These are phyloP conservation scores for Clitoria ternatea DNA, from an alignment of 306 rosid genomes.

Conservation along the genomic window DNA sequence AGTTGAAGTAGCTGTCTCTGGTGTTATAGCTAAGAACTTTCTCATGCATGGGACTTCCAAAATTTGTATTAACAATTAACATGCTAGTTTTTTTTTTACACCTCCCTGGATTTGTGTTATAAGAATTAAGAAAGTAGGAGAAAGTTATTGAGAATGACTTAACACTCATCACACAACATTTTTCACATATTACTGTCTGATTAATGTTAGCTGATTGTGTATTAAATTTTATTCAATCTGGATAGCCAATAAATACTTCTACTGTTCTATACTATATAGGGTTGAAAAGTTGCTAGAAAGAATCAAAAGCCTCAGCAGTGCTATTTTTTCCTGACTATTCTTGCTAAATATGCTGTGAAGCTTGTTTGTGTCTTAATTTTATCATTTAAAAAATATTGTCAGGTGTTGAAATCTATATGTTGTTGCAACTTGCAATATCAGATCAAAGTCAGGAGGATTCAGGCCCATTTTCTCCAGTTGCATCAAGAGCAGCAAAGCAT, in stretches of 20 bases:
- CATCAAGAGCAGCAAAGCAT: slow-evolving; percentile 84
- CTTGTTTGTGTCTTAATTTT: slow-evolving; percentile 8
- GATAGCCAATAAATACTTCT: background rate
- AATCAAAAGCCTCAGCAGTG: background rate
- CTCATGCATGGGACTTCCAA: slow-evolving; percentile 14
- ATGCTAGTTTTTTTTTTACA: background rate
- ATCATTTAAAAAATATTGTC: slow-evolving; percentile 21
- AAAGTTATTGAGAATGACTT: background rate
- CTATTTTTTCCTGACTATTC: slow-evolving; percentile 5
- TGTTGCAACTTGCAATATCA: slow-evolving; percentile 47
- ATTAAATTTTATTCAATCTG: slow-evolving; percentile 14
- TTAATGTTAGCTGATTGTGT: background rate
- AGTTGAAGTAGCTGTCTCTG: slow-evolving; percentile 99
- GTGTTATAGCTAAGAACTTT: slow-evolving; percentile 65
- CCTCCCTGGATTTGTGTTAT: background rate
- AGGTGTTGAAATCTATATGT: slow-evolving; percentile 31
- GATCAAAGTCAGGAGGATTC: slow-evolving; percentile 87
- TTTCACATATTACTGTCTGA: background rate
- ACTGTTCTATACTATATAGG: background rate
- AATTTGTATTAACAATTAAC: slow-evolving; percentile 22
- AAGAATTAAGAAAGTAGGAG: background rate
- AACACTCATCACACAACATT: background rate
- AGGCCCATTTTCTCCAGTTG: slow-evolving; percentile 85
- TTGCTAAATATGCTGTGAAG: slow-evolving; percentile 21
- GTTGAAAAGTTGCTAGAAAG: slow-evolving; percentile 2